Evolutionary conservation across 352 stramenopile genomes (phyloP).

Genomic region (Phytophthora capsici): DNA sequence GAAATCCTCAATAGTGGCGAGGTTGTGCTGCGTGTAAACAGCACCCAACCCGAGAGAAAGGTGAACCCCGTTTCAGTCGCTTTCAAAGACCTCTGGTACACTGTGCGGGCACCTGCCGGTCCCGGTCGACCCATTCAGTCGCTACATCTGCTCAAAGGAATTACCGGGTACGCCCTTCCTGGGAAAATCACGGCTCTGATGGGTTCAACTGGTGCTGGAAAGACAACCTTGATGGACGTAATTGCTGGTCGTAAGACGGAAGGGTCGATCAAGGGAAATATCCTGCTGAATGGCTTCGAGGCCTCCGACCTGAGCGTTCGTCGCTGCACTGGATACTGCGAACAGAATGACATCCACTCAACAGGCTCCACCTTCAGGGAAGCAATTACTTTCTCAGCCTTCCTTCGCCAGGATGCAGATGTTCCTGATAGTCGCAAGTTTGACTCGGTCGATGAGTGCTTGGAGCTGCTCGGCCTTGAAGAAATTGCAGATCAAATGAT

Average conservation of each 20-base stretch:
- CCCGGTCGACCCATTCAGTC: slow-evolving; percentile 35
- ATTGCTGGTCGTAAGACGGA: slow-evolving; percentile 91
- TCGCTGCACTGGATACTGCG: slow-evolving; percentile 70
- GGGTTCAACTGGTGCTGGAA: slow-evolving; percentile 82
- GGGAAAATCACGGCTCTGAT: slow-evolving; percentile 77
- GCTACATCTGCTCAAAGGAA: slow-evolving; percentile 60
- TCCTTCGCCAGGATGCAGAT: slow-evolving; percentile 67
- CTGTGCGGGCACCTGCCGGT: slow-evolving; percentile 46
- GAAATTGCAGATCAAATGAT: slow-evolving; percentile 71
- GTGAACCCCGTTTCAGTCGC: slow-evolving; percentile 55
- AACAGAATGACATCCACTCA: slow-evolving; percentile 93
- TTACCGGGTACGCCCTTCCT: slow-evolving; percentile 61
- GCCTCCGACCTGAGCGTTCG: slow-evolving; percentile 62
- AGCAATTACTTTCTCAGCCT: slow-evolving; percentile 92
- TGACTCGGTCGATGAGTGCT: slow-evolving; percentile 62
- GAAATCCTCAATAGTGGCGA: slow-evolving; percentile 17
- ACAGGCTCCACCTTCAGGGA: slow-evolving; percentile 92
- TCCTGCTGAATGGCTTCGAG: slow-evolving; percentile 66
- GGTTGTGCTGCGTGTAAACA: slow-evolving; percentile 39
- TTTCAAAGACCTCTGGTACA: slow-evolving; percentile 72
- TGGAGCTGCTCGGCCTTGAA: slow-evolving; percentile 62
- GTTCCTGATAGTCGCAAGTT: slow-evolving; percentile 52
- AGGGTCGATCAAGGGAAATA: slow-evolving; percentile 75
- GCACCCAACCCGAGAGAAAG: slow-evolving; percentile 14
- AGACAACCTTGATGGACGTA: slow-evolving; percentile 96